Base-by-base conservation (phyloP, 129 eudicot genomes). In the Lonicera japonica region DNA sequence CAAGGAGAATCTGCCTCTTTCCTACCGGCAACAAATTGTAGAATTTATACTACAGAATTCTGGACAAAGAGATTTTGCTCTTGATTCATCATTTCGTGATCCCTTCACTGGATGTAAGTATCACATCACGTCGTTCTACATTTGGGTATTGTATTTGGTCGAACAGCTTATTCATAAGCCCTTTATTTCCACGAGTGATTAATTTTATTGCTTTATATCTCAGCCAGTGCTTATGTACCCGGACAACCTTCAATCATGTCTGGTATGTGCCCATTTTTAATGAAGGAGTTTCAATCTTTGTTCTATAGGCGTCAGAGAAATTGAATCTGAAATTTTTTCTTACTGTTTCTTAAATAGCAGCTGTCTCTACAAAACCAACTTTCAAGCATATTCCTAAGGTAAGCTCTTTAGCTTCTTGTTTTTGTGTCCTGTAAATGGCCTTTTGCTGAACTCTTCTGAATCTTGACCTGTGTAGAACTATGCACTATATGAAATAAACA, bases 311-410 rank as follows among this genome's bases (percentile, higher is more conserved):
- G 18, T 21, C n/a, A 36, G 36, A 29, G 36, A 57, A 15, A 25
- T 25, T 14, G 29, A 43, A 16, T 40, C 63, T 45, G 36, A 60
- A 17, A 9, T 25, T 11, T n/a, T 54, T 25, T 48, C 15, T 66
- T 62, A 0, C 22, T 75, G 45, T 56, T 59, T 70, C 60, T 50
- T 65, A 47, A 57, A 64, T 65, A 25, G 60, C 89, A 82, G 95
- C 76, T 58, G 64, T 16, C 53, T 76, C 78, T 20, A 16, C 78
- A 65, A 83, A 79, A 67, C 94, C 81, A 17, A 72, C 83, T 60
- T 88, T 88, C 76, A 94, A 94, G 78, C 99, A 94, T 73, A 79
- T 94, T 38, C 99, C 99, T 29, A 94, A 88, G 86, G 99, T 88
- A 80, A 60, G 65, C 21, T 14, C 23, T 47, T 48, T 10, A 13